Evolutionary conservation across 2,329 filamentous ascomycete species (phyloP), one percentile per base, ranked within the genome.

Genomic region (Metarhizium anisopliae): DNA sequence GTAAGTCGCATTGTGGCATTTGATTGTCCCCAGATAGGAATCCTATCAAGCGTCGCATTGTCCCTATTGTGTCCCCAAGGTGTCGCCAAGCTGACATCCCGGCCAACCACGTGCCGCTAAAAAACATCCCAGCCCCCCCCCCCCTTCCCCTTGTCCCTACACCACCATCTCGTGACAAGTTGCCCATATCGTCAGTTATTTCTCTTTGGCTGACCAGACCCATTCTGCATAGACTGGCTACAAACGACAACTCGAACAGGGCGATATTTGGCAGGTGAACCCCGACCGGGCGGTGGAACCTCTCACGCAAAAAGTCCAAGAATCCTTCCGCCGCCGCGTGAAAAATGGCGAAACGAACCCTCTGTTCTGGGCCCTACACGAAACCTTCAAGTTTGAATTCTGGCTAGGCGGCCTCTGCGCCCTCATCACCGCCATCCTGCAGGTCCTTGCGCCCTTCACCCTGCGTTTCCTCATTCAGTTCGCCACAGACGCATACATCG

Each of bases 201-300:
- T 20, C n/a, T 18, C 38, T 40, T 11, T 25, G 38, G 25, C 43
- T 42, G 25, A 25, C 25, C 3, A 25, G 25, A 25, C 25, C 25
- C 25, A 25, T 25, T 25, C 4, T 25, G 25, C 40, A 29, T 62
- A 90, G 85, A 82, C 84, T 43, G 94, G 94, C 40, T 97, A 96
- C 71, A 85, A 90, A 66, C 85, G 94, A 14, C 83, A 85, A 2
- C 79, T 99, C 2, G 87, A 96, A 65, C 74, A 85, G 55, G 89
- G 88, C 61, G 94, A 99, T 68, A 84, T 99, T 56, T 97, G 91
- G 87, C 74, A 78, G 1, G 88, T 97, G 62, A 96, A 96, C 60
- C 92, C 92, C 0, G 75, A 88, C 58, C 81, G 94, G 58, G 81
- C 83, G 16, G 84, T 90, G 49, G 84, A 89, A 59, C 74, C 83